Percentiles rank a stretch among this genome's conserved stretches.
These are phyloP conservation scores for Neurospora sp. DNA, from an alignment of 495 filamentous ascomycete genomes.

Conservation along the genomic window DNA sequence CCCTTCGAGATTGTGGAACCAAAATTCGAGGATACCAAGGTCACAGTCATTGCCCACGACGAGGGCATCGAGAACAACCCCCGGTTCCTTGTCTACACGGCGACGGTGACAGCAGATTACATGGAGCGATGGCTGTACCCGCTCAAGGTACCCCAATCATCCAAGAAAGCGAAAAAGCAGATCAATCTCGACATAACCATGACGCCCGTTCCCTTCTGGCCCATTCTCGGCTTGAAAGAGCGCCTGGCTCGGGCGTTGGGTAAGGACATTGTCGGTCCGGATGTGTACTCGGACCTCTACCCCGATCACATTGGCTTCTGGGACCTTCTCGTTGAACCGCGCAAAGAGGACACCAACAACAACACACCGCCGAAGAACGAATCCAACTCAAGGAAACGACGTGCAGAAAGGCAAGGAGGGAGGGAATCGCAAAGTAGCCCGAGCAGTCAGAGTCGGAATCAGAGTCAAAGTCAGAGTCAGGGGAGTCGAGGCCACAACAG, in stretches of 20 bases:
- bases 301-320: constrained; percentile 26
- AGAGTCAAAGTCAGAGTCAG: background rate
- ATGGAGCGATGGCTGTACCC: constrained; percentile 31
- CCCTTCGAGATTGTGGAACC: constrained; percentile 6
- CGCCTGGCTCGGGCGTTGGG: constrained; percentile 36
- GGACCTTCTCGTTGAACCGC: constrained; percentile 14
- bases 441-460: background rate
- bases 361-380: background rate
- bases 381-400: constrained; percentile 1
- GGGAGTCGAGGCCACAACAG: background rate
- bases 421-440: background rate
- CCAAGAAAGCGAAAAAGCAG: background rate
- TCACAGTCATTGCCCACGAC: constrained; percentile 31
- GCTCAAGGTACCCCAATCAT: constrained; percentile 13
- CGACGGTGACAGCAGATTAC: constrained; percentile 27
- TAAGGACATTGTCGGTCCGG: constrained; percentile 25
- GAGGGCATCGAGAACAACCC: constrained; percentile 19
- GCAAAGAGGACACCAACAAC: background rate
- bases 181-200: constrained; percentile 24
- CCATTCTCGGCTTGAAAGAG: constrained; percentile 37
- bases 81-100: constrained; percentile 33
- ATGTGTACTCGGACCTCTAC: constrained; percentile 14
- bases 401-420: constrained; percentile 4
- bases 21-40: constrained; percentile 25
- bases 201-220: constrained; percentile 33